Conservation (phyloP, 2,329 filamentous ascomycete species). For the Botrytis aclada region DNA sequence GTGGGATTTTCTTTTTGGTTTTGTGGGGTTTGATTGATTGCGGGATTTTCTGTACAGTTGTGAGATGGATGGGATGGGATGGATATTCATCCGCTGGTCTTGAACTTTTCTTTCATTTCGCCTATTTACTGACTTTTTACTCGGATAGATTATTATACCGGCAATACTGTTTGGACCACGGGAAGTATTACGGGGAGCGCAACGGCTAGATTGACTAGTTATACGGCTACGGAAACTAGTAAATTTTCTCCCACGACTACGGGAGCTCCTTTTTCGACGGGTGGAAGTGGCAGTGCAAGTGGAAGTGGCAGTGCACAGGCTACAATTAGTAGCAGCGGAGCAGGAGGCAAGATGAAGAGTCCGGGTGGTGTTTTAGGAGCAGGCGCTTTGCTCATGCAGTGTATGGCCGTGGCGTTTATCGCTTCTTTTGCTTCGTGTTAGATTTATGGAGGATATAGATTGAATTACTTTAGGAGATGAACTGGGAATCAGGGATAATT, state of each 20-base stretch:
- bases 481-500: too few species aligned
- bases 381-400: background rate
- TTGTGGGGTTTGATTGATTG: background rate
- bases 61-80: too few species aligned
- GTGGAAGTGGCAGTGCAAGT: background rate
- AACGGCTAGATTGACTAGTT: background rate
- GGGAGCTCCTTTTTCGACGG: background rate
- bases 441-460: background rate
- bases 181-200: background rate
- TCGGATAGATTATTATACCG: background rate
- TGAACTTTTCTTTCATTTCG: background rate
- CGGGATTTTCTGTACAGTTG: background rate
- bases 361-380: background rate
- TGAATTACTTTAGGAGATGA: background rate
- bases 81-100: background rate
- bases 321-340: background rate
- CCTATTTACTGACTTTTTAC: rapidly evolving
- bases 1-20: background rate
- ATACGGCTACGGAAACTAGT: background rate
- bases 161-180: background rate
- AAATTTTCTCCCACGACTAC: background rate
- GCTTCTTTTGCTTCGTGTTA: background rate
- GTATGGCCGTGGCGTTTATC: background rate
- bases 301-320: background rate
- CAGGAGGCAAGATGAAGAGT: background rate